These are phyloP conservation scores for Septoria linicola DNA, from an alignment of 2,329 filamentous ascomycete species.

Conservation along the genomic window DNA sequence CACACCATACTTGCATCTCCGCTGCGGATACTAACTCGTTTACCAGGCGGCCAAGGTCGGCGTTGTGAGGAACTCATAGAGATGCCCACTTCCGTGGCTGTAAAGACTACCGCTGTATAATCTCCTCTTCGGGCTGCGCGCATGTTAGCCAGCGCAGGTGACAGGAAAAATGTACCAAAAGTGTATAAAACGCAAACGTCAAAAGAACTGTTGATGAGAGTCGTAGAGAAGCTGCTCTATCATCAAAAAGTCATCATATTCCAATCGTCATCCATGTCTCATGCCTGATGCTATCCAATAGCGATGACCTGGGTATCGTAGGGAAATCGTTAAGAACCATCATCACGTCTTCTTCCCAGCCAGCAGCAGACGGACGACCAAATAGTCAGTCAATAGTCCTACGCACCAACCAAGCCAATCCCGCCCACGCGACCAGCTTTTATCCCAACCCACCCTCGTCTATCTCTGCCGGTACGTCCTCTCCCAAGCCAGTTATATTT, in stretches of 20 bases:
- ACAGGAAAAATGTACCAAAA: no score
- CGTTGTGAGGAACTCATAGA: slow-evolving; percentile 75
- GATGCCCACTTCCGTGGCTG: background rate
- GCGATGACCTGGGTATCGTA: slow-evolving; percentile 5
- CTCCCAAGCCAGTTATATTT: slow-evolving; percentile 97
- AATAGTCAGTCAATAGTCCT: slow-evolving; percentile 1
- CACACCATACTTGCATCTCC: no score
- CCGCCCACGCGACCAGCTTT: slow-evolving; percentile 41
- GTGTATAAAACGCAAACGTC: no score
- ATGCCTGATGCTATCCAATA: background rate
- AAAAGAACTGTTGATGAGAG: no score
- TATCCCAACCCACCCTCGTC: slow-evolving; percentile 82
- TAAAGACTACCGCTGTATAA: no score
- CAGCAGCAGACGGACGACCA: background rate
- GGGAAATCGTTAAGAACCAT: background rate
- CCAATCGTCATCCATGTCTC: background rate
- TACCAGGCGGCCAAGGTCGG: slow-evolving; percentile 80
- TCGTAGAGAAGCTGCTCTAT: no score
- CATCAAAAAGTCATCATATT: background rate
- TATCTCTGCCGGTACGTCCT: slow-evolving; percentile 82
- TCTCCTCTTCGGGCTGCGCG: no score
- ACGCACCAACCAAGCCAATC: slow-evolving; percentile 28
- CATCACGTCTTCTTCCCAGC: background rate
- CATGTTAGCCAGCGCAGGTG: no score
- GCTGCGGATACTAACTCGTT: slow-evolving; percentile 36